phyloP scores from a whole-genome alignment of 2,329 filamentous ascomycete genomes.

The Coleophoma eucalyptorum region DNA sequence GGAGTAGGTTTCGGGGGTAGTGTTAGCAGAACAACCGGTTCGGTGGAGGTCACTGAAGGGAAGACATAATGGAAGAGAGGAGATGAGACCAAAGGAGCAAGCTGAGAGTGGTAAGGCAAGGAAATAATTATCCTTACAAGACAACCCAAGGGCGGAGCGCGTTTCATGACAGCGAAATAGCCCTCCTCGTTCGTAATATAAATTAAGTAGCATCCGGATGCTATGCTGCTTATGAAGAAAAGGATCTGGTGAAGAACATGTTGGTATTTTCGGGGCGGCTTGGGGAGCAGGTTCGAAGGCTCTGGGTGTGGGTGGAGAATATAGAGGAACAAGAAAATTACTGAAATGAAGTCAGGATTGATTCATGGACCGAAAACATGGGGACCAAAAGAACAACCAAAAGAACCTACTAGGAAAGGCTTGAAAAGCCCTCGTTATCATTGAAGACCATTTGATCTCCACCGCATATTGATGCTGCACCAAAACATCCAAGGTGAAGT shows the following conservation, averaged over 20 bases:
- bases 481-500: slow-evolving; percentile 75
- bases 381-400: neutral
- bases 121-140: slow-evolving; percentile 31
- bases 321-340: slow-evolving; percentile 28
- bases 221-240: slow-evolving; percentile 60
- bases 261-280: slow-evolving; percentile 43
- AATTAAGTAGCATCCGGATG: slow-evolving; percentile 74
- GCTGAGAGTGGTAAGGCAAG: no score
- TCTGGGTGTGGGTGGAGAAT: slow-evolving; percentile 31
- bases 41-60: no score
- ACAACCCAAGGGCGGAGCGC: slow-evolving; percentile 81
- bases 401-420: slow-evolving; percentile 47
- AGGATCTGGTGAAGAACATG: slow-evolving; percentile 48
- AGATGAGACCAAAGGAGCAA: no score
- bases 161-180: slow-evolving; percentile 90
- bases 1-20: no score
- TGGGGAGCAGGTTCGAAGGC: slow-evolving; percentile 44
- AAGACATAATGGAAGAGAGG: no score
- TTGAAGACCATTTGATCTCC: slow-evolving; percentile 52
- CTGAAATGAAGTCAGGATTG: slow-evolving; percentile 23
- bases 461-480: slow-evolving; percentile 77
- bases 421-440: slow-evolving; percentile 47
- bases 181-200: slow-evolving; percentile 74
- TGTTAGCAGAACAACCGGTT: no score
- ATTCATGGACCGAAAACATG: slow-evolving; percentile 1